Percentiles rank a stretch among this genome's conserved stretches.
Evolutionary conservation across 306 rosid genomes (phyloP).

Genomic region (Prunus dulcis): DNA sequence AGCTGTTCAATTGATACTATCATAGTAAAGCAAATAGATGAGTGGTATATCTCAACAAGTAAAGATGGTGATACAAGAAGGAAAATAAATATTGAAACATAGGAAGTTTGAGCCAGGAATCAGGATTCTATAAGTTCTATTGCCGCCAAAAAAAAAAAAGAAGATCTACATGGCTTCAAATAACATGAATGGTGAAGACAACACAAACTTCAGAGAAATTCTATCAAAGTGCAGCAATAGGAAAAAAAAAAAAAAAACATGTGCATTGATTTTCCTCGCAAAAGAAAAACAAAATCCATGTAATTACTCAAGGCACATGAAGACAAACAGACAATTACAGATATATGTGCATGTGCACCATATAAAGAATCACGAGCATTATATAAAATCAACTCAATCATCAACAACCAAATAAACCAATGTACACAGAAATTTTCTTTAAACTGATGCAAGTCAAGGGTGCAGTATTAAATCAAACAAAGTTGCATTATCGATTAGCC

Average conservation of each 20-base stretch:
- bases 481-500: background rate
- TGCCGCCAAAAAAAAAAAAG: background rate
- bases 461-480: background rate
- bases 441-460: background rate
- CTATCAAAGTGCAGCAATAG: background rate
- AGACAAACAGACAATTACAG: background rate
- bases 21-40: background rate
- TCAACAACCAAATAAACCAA: background rate
- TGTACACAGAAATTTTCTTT: background rate
- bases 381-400: background rate
- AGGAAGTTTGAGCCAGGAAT: background rate
- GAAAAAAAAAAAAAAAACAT: background rate
- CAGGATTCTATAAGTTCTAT: background rate
- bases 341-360: background rate
- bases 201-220: background rate
- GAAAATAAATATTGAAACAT: background rate
- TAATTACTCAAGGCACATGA: background rate
- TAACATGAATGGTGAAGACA: background rate
- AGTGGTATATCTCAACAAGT: background rate
- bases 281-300: background rate
- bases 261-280: background rate
- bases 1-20: conserved; percentile 7
- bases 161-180: background rate
- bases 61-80: background rate
- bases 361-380: background rate